Percentiles rank a stretch among this genome's conserved stretches.
Evolutionary conservation across 78 protist species (phyloP).

Genomic region (Creolimax fragrantissima): DNA sequence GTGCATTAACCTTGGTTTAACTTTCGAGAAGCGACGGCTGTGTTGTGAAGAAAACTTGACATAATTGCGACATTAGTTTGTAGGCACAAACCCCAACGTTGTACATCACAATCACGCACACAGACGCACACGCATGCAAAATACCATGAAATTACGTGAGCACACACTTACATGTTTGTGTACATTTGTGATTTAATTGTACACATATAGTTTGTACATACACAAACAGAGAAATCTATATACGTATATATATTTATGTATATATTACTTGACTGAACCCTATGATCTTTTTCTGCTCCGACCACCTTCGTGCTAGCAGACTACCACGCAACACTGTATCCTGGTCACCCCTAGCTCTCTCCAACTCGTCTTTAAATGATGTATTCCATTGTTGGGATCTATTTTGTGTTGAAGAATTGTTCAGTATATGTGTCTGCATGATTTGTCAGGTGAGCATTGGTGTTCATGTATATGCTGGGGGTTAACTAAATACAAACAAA

Average conservation of each 20-base stretch:
- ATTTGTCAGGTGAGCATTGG: too few relatives aligned
- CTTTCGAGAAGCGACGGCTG: too few relatives aligned
- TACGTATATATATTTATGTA: background rate
- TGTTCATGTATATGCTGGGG: too few relatives aligned
- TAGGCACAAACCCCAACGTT: too few relatives aligned
- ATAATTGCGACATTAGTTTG: too few relatives aligned
- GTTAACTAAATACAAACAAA: too few relatives aligned
- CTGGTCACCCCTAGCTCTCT: background rate
- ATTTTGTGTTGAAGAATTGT: too few relatives aligned
- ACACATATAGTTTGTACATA: background rate
- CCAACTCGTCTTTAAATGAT: background rate
- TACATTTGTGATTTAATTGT: background rate
- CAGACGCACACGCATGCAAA: background rate
- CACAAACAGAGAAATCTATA: background rate
- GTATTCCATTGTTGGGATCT: background rate
- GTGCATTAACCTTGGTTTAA: background rate
- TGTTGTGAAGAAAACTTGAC: too few relatives aligned
- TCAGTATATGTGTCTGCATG: too few relatives aligned
- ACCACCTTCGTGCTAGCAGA: background rate
- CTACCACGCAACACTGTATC: background rate
- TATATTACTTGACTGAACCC: background rate
- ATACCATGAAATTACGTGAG: background rate
- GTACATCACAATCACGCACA: background rate
- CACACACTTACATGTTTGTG: background rate
- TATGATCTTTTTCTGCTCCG: background rate